These are phyloP conservation scores for Arthrobotrys sphaeroides DNA, from an alignment of 2,329 filamentous ascomycete genomes.

Conservation along the genomic window DNA sequence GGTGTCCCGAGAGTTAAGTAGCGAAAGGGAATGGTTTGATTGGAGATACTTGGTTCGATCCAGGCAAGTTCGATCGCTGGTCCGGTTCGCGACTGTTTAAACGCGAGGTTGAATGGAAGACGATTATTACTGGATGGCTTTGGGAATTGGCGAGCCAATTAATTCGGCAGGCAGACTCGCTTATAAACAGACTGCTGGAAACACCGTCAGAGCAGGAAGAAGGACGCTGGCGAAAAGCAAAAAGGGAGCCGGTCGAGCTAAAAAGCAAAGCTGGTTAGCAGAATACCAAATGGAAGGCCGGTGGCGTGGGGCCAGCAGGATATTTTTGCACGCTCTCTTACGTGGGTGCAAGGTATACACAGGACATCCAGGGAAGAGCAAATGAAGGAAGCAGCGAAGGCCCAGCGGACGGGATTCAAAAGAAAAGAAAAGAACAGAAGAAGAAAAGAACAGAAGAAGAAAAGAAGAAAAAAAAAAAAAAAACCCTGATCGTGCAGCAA, in stretches of 20 bases:
- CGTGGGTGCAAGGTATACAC: slow-evolving; percentile 38
- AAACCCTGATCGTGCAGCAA: slow-evolving; percentile 38
- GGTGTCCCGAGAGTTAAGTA: slow-evolving; percentile 23
- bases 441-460: slow-evolving; percentile 1
- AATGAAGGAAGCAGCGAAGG: background rate
- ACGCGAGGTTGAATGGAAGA: slow-evolving; percentile 46
- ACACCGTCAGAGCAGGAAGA: slow-evolving; percentile 9
- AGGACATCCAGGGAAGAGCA: background rate
- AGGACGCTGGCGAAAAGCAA: slow-evolving; percentile 2
- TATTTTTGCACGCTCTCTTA: slow-evolving; percentile 48
- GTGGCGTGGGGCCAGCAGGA: slow-evolving; percentile 41
- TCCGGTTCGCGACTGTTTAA: slow-evolving; percentile 38
- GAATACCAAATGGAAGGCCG: background rate
- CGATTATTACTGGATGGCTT: slow-evolving; percentile 52
- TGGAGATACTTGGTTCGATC: slow-evolving; percentile 30
- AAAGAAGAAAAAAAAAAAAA: slow-evolving; percentile 35
- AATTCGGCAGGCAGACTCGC: slow-evolving; percentile 51
- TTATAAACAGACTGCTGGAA: slow-evolving; percentile 53
- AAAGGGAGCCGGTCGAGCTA: background rate
- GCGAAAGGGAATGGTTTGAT: slow-evolving; percentile 10
- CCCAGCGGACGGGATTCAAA: slow-evolving; percentile 12
- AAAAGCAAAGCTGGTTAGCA: slow-evolving; percentile 14
- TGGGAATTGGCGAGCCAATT: slow-evolving; percentile 51
- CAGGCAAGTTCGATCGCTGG: slow-evolving; percentile 14
- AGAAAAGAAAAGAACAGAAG: background rate